These are phyloP conservation scores for Grifola frondosa DNA, from an alignment of 1,284 basidiomycete genomes.

Conservation along the genomic window DNA sequence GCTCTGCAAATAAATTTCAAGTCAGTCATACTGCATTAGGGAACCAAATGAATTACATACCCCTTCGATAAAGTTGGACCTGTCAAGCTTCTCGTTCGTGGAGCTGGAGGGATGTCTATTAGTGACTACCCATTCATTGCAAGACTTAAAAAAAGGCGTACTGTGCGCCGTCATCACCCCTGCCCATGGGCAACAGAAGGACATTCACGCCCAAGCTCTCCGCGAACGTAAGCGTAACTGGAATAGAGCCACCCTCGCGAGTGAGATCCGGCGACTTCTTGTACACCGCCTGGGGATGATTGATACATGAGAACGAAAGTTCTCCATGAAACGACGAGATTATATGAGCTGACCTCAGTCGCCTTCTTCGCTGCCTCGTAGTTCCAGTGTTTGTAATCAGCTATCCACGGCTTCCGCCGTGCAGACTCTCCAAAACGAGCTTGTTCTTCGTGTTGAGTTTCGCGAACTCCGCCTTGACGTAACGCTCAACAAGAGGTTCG, in stretches of 20 bases:
- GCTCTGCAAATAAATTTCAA: constrained; percentile 40
- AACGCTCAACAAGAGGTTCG: constrained; percentile 69
- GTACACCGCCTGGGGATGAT: constrained; percentile 24
- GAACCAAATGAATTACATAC: constrained; percentile 41
- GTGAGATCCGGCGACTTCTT: constrained; percentile 20
- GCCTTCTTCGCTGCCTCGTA: constrained; percentile 90
- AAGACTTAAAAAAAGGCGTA: constrained; percentile 39
- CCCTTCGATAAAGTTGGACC: constrained; percentile 90
- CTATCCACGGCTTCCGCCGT: constrained; percentile 91
- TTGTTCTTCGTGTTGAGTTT: constrained; percentile 86
- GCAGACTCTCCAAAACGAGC: constrained; percentile 64
- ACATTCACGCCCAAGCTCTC: constrained; percentile 84
- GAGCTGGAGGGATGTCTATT: constrained; percentile 48
- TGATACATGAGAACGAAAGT: not conserved
- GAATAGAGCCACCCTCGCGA: constrained; percentile 91
- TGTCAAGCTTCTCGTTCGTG: constrained; percentile 96
- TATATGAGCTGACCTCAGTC: constrained; percentile 52
- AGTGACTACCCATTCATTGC: not conserved
- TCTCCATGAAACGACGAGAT: not conserved
- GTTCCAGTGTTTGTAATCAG: constrained; percentile 88
- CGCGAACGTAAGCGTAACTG: constrained; percentile 94
- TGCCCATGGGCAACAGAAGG: constrained; percentile 87
- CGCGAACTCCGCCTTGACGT: constrained; percentile 78
- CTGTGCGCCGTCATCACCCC: constrained; percentile 94
- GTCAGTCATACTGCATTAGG: not conserved